Base-by-base conservation (phyloP, 192 early-diverging fungal species). In the Oehlia diaphana region DNA sequence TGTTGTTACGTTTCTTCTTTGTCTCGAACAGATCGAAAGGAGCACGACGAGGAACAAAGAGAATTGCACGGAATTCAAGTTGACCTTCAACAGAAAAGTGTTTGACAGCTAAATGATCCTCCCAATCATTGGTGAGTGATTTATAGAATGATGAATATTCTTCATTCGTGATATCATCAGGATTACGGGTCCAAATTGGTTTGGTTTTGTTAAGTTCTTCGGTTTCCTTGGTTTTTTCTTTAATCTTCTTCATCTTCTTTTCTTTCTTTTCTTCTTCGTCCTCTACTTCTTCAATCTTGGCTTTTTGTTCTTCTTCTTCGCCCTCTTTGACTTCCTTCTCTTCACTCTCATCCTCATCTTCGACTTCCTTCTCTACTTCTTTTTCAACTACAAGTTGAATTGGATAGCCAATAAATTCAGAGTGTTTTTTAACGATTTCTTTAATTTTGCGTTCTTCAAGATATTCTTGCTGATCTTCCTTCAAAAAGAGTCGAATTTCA, bases 1-100 rank as follows among this genome's bases (percentile, higher is more conserved):
- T 98, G 95, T 98, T 99, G 93, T 98, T 98, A 86, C 96, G 94
- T 94, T 99, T 98, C 95, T 98, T 98, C 93, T 96, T 96, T 83
- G 91, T 90, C 91, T 99, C 96, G 81, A 97, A 98, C 88, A 98
- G 89, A 87, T 98, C 97, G 86, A 97, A 97, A 78, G 98, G 98
- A 82, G 96, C 96, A 86, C 96, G 96, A 87, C 92, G 88, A 86
- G 98, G 97, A 62, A 98, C 92, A 82, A 95, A 99, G 82, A 99
- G 93, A 83, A 99, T 94, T 82, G 97, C 96, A 86, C 96, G 93
- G 96, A 99, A 99, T 88, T 99, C 96, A 80, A 99, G 91, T 90
- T 99, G 96, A 88, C 97, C 98, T 89, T 99, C 98, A 72, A 97
- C 96, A 63, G 96, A 96, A 89, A 99, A 99, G 92, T 99, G 97